Base-by-base conservation (phyloP, 1,284 basidiomycete genomes). In the Boletus semigastroideus region DNA sequence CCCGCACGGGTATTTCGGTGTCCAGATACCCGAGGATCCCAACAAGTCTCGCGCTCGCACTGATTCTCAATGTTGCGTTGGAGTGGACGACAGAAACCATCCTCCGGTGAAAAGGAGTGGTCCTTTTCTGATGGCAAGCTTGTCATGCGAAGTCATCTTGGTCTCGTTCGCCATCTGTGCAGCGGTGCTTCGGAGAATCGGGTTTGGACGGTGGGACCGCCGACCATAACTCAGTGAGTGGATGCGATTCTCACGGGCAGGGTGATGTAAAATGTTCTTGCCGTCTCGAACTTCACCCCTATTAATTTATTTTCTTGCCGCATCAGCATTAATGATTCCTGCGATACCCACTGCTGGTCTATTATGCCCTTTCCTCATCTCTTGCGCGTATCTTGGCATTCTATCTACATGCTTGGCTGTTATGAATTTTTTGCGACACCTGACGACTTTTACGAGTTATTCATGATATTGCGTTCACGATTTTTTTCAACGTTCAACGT, bases 151-250 rank as follows among this genome's bases (percentile, higher is more conserved):
- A n/a, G 51, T 70, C 20, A 41, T 67, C 25, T n/a, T 65, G 39
- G 46, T 69, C 37, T 70, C 65, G 25, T 65, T 69, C 22, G 62
- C 62, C 19, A 30, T 66, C 16, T 67, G 65, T 43, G 55, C 57
- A 22, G 59, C 56, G 27, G 42, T 69, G 33, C 51, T 67, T 38
- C 63, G 67, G 22, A 63, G 52, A 40, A 46, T 66, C 22, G 59
- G 59, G 4, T 47, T 66, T 31, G 68, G 61, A 5, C 51, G 53
- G 37, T 69, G 65, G 61, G 16, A 54, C 31, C 56, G 63, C 39
- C 46, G 53, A 43, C 54, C 56, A 19, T 70, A 44, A 66, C 25
- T 25, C 11, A 45, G 52, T 57, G 45, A 53, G 51, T 50, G 25
- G 39, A 27, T 17, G n/a, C 1, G 17, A 25, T 31, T 5, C 11